Base-by-base conservation (phyloP, 345 rosid genomes). In the Abelmoschus esculentus region DNA sequence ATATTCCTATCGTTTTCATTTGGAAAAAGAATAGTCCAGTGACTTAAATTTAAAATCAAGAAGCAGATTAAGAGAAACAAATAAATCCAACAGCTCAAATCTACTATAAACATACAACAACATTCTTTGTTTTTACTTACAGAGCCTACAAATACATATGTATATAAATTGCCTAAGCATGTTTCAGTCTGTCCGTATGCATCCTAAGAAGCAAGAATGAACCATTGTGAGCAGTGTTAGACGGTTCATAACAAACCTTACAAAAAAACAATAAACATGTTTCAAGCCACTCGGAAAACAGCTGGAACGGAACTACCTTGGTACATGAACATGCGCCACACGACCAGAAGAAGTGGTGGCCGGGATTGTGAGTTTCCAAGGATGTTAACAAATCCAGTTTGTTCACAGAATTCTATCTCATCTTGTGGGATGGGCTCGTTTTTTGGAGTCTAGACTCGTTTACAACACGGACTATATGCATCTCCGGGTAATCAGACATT, bases 401-500 rank as follows among this genome's bases (percentile, higher is more conserved):
- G 10, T 68, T 77, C 67, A 36, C 71, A 55, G 17, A 69, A 52
- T 19, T 57, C 40, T 38, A 29, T 69, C 79, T 66, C 58, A n/a
- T 60, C 12, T 72, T 47, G 36, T 7, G 54, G 57, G 7, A 26
- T 18, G 4, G 5, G 22, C 57, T 53, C 57, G 32, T 8, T 53
- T 53, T 18, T 53, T 53, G 22, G 54, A 47, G 26, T 67, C 53
- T n/a, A 40, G 70, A 73, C 58, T 54, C 49, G 28, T 78, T 65
- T 9, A 14, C 40, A 56, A 64, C 60, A 62, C 4, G 22, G 59
- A 38, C 17, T 42, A 49, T 7, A 32, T 32, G 10, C 28, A 53
- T 17, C 57, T 53, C 28, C 8, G 7, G 5, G 11, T 53, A 2
- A 13, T 29, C 85, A 89, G 71, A 84, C 78, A 17, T 86, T 78